phyloP scores from a whole-genome alignment of 1,139 yeast genomes.

The Zygotorulaspora mrakii region DNA sequence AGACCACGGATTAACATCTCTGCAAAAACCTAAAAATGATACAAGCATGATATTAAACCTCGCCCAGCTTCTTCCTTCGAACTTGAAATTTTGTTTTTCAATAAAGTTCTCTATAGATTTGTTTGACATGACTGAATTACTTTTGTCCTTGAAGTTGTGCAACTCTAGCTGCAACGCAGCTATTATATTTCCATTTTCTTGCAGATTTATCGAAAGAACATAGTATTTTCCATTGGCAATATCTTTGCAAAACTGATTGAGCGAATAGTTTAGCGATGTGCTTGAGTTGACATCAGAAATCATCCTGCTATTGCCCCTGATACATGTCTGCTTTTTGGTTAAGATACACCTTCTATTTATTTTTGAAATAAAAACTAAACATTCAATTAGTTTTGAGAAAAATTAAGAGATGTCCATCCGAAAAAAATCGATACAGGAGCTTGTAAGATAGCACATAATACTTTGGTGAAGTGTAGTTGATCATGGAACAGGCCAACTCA shows the following conservation, averaged over 20 bases:
- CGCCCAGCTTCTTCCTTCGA: conserved; percentile 28
- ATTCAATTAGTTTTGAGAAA: too few species aligned
- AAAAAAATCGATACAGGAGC: too few species aligned
- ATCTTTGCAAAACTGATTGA: conserved; percentile 16
- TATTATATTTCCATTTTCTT: conserved; percentile 26
- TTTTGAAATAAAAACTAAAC: too few species aligned
- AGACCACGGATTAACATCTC: conserved; percentile 37
- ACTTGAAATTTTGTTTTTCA: conserved; percentile 20
- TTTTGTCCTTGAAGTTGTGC: conserved; percentile 7
- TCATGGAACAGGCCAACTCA: conserved; percentile 8
- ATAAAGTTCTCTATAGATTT: conserved; percentile 24
- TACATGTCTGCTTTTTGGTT: too few species aligned
- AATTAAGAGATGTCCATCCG: too few species aligned
- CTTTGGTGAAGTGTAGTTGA: too few species aligned
- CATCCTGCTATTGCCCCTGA: background rate
- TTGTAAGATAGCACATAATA: too few species aligned
- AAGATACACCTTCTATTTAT: too few species aligned
- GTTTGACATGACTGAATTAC: conserved; percentile 14
- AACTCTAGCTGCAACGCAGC: conserved; percentile 30
- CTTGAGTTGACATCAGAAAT: background rate
- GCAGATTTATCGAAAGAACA: conserved; percentile 16
- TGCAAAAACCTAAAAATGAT: conserved; percentile 29
- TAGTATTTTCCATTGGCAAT: conserved; percentile 12
- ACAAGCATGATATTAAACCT: conserved; percentile 32
- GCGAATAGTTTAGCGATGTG: conserved; percentile 13